Percentiles rank a stretch among this genome's conserved stretches.
Evolutionary conservation across 2,329 filamentous ascomycete species (phyloP).

Genomic region (Epichloe scottii): DNA sequence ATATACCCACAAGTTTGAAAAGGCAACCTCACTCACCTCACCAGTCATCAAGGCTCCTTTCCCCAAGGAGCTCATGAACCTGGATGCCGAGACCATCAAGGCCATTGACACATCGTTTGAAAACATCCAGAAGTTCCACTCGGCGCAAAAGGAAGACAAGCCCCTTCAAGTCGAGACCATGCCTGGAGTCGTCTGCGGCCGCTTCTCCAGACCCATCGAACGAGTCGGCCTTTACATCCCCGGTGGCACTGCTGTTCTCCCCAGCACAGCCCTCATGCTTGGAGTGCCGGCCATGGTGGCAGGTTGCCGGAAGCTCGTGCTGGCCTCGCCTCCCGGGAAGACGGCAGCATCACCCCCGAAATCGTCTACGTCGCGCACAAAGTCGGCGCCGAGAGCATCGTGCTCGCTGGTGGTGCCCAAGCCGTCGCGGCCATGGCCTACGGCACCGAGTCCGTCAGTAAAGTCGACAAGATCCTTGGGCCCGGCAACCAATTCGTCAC

Average conservation of each 20-base stretch:
- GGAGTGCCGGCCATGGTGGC: constrained; percentile 96
- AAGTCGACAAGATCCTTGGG: constrained; percentile 97
- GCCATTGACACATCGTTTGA: constrained; percentile 92
- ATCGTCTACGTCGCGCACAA: constrained; percentile 98
- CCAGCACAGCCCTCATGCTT: constrained; percentile 93
- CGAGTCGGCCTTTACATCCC: constrained; percentile 94
- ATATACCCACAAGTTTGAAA: constrained; percentile 97
- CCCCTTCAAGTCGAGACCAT: constrained; percentile 86
- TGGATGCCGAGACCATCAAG: constrained; percentile 69
- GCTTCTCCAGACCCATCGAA: constrained; percentile 86
- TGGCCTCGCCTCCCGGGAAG: constrained; percentile 79
- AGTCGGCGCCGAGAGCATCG: constrained; percentile 88
- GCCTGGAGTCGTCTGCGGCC: constrained; percentile 90
- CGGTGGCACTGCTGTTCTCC: constrained; percentile 91
- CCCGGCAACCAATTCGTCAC: constrained; percentile 98
- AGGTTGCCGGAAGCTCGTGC: constrained; percentile 86
- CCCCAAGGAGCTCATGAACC: constrained; percentile 70
- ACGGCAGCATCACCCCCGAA: constrained; percentile 87
- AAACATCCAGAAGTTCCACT: constrained; percentile 90
- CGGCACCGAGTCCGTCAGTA: constrained; percentile 83
- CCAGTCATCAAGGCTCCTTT: constrained; percentile 87
- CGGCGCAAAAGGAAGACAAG: constrained; percentile 76
- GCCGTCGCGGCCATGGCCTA: constrained; percentile 95
- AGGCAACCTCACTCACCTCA: constrained; percentile 79
- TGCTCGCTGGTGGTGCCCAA: constrained; percentile 89